phyloP scores from a whole-genome alignment of 306 rosid genomes.

The Cucumis hystrix region DNA sequence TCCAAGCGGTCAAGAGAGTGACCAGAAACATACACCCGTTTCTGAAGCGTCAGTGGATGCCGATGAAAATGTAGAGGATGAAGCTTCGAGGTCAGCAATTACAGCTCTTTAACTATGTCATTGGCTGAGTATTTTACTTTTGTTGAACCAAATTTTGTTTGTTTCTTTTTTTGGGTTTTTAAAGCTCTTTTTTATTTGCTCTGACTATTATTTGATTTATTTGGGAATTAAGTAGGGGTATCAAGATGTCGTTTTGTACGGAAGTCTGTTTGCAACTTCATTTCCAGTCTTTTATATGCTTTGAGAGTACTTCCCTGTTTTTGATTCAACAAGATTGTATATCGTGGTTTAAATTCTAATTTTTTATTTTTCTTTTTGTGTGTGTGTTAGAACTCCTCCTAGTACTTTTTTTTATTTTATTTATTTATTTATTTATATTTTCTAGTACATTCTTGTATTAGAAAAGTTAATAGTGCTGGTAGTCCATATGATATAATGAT shows the following conservation, averaged over 20 bases:
- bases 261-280: not conserved
- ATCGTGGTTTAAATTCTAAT: not conserved
- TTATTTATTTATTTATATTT: no score
- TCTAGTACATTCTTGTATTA: not conserved
- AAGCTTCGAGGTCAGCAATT: constrained; percentile 50
- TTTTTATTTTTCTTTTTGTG: not conserved
- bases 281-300: not conserved
- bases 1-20: constrained; percentile 42
- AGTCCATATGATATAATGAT: not conserved
- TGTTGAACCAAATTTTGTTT: not conserved
- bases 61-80: constrained; percentile 61
- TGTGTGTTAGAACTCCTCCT: not conserved
- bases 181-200: not conserved
- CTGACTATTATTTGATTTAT: not conserved
- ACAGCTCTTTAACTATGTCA: constrained; percentile 7
- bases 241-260: not conserved
- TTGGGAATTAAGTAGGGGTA: not conserved
- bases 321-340: not conserved
- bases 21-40: constrained; percentile 50
- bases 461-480: not conserved
- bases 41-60: constrained; percentile 58
- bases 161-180: not conserved
- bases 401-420: not conserved
- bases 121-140: not conserved
- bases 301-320: not conserved